Evolutionary conservation across 306 rosid genomes (phyloP).

Genomic region (Astragalus membranaceus): DNA sequence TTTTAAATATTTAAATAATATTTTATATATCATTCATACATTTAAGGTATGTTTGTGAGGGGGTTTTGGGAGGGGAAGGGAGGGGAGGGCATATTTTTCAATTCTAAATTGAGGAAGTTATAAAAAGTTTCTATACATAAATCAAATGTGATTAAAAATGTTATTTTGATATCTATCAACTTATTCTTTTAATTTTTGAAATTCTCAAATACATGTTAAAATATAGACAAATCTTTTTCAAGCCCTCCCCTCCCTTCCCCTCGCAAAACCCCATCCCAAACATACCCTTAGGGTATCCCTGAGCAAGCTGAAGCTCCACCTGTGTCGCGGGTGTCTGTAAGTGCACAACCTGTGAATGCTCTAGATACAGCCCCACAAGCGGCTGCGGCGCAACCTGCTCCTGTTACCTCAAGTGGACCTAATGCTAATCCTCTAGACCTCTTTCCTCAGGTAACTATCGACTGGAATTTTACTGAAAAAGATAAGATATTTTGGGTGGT

Average conservation of each 20-base stretch:
- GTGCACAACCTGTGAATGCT: conserved; percentile 41
- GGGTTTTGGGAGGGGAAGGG: too few species aligned
- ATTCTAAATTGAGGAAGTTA: too few species aligned
- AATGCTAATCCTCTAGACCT: conserved; percentile 91
- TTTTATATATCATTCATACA: neutral
- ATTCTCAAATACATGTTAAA: too few species aligned
- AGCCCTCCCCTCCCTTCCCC: too few species aligned
- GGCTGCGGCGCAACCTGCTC: conserved; percentile 55
- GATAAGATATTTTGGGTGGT: neutral
- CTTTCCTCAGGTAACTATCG: conserved; percentile 71
- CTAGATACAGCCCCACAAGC: conserved; percentile 53
- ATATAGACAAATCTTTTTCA: too few species aligned
- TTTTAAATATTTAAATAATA: neutral
- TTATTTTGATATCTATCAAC: too few species aligned
- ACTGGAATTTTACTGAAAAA: neutral
- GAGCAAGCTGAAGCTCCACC: conserved; percentile 81
- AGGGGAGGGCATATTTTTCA: too few species aligned
- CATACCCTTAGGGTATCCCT: conserved; percentile 99
- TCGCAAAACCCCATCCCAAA: too few species aligned
- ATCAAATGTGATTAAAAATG: too few species aligned
- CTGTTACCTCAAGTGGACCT: conserved; percentile 64
- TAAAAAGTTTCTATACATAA: too few species aligned
- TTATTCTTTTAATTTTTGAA: too few species aligned
- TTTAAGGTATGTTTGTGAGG: too few species aligned
- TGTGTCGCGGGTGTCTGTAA: conserved; percentile 42